Base-by-base conservation (phyloP, 1,284 basidiomycete genomes). In the Meira miltonrushii region DNA sequence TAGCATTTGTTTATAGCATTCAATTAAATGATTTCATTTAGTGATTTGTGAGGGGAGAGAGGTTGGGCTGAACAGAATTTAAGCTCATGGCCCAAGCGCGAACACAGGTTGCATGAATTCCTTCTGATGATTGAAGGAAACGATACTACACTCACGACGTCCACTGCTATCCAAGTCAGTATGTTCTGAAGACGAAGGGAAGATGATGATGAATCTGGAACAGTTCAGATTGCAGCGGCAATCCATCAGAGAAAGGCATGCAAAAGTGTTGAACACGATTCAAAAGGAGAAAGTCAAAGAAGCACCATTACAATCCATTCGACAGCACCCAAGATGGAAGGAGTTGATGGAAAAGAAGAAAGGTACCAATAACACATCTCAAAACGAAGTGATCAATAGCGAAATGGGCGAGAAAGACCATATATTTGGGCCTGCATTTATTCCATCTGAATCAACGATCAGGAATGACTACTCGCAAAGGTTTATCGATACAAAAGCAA, bases 381-480 rank as follows among this genome's bases (percentile, higher is more conserved):
- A 43, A 5, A 2, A 19, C 3, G 19, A 15, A 3, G 3, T 15
- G 40, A 19, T 19, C 40, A 43, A 15, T 43, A 11, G 11, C 13
- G 10, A 5, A 43, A 43, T 11, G 11, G 28, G 4, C 8, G 28
- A 33, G 3, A 8, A 4, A 8, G 28, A 33, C 8, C 28, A 33
- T 4, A 11, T 48, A 15, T 23, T 48, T 15, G 46, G 46, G 5
- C 46, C 46, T 21, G 46, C 46, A 21, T 48, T 3, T 23, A 71
- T 71, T 43, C 86, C 89, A 1, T 88, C 91, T 66, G 94, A 96
- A 76, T 91, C 96, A 76, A 94, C 91, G 0, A 88, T 98, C 49
- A 83, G 92, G 55, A 97, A 95, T 76, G 92, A 97, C 80, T 94
- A 95, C 74, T 90, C 88, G 1, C 87, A 89, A 78, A 82, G 87